Evolutionary conservation across 2,329 filamentous ascomycete genomes (phyloP).

Genomic region (Thelonectria discophora): DNA sequence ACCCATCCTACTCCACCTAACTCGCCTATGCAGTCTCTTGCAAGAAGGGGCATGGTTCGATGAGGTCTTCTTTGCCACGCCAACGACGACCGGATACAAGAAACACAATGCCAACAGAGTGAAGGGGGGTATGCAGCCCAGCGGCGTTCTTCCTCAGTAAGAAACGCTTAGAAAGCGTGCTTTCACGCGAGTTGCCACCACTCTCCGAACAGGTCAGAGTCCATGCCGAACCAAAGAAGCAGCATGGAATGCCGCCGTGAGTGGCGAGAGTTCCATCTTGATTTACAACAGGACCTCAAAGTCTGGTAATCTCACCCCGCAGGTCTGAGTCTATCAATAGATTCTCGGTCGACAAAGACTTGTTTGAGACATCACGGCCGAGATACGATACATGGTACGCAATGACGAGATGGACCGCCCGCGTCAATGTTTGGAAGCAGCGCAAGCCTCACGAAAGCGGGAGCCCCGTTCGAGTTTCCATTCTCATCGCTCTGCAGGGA

Average conservation of each 20-base stretch:
- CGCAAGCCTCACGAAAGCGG: slow-evolving; percentile 1
- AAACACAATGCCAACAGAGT: slow-evolving; percentile 1
- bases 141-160: slow-evolving; percentile 7
- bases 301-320: slow-evolving; percentile 16
- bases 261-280: neutral
- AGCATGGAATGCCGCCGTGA: neutral
- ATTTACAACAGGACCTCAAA: neutral
- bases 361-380: slow-evolving; percentile 19
- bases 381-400: neutral
- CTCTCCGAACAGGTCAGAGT: slow-evolving; percentile 1
- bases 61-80: slow-evolving; percentile 2
- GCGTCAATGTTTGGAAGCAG: neutral
- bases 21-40: neutral
- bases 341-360: slow-evolving; percentile 18
- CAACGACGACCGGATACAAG: slow-evolving; percentile 6
- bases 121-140: slow-evolving; percentile 7
- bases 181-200: slow-evolving; percentile 2
- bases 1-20: neutral
- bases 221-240: neutral
- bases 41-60: neutral
- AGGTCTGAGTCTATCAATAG: slow-evolving; percentile 19
- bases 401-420: neutral
- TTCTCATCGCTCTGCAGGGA: slow-evolving; percentile 6
- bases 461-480: slow-evolving; percentile 7
- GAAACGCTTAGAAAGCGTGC: neutral